A percentile compares a stretch with the other conserved stretches of the same genome.
Conservation (phyloP, 257 asterid species). For the Phtheirospermum japonicum region DNA sequence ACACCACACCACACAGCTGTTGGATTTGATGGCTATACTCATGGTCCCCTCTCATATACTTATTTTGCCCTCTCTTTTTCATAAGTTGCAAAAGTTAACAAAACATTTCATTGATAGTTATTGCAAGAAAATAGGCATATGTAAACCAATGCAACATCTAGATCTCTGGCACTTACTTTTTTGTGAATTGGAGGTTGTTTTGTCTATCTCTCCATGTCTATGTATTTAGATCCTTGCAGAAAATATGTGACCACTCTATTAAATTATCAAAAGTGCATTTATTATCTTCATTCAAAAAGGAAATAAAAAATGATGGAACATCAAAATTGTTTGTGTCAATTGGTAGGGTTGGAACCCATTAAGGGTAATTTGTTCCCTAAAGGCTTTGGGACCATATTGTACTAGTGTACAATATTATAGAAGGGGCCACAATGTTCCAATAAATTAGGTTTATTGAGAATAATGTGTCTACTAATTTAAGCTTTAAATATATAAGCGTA, state of each 20-base stretch:
- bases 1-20: constrained; percentile 20
- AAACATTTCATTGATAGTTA: constrained; percentile 16
- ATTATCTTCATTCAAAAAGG: background rate
- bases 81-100: constrained; percentile 3
- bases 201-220: constrained; percentile 12
- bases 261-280: constrained; percentile 17
- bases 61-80: background rate
- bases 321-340: constrained; percentile 22
- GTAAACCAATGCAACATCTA: constrained; percentile 19
- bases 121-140: constrained; percentile 16
- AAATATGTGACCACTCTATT: constrained; percentile 21
- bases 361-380: constrained; percentile 20
- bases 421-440: too few relatives aligned
- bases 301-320: constrained; percentile 19
- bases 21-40: constrained; percentile 22
- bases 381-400: constrained; percentile 29
- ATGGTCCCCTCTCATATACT: constrained; percentile 20
- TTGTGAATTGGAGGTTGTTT: constrained; percentile 23
- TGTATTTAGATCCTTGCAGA: constrained; percentile 10
- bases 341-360: constrained; percentile 16
- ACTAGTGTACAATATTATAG: background rate
- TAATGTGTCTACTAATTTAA: too few relatives aligned
- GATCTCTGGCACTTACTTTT: constrained; percentile 24
- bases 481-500: too few relatives aligned
- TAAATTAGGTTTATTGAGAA: too few relatives aligned